Conservation (phyloP, 2,329 filamentous ascomycete species). For the Myriosclerotinia duriaeana region DNA sequence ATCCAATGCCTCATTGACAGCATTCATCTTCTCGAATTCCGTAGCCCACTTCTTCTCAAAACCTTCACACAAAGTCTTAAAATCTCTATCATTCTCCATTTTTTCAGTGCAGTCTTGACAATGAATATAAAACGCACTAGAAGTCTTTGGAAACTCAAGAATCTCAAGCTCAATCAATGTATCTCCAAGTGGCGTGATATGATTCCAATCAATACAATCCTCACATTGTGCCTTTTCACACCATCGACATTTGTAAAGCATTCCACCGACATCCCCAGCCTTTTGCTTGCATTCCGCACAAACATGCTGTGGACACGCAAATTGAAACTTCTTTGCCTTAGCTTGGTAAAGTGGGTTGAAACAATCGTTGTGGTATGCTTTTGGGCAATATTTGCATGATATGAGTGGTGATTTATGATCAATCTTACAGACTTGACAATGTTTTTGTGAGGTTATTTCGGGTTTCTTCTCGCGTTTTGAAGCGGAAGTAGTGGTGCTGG, state of each 20-base stretch:
- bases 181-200: slow-evolving; percentile 51
- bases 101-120: slow-evolving; percentile 48
- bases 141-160: slow-evolving; percentile 46
- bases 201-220: slow-evolving; percentile 56
- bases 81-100: slow-evolving; percentile 38
- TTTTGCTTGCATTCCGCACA: slow-evolving; percentile 55
- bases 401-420: slow-evolving; percentile 49
- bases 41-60: slow-evolving; percentile 37
- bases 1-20: not conserved
- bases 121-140: slow-evolving; percentile 53
- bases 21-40: slow-evolving; percentile 30
- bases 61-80: slow-evolving; percentile 37
- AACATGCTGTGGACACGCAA: slow-evolving; percentile 56
- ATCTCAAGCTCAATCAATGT: slow-evolving; percentile 53
- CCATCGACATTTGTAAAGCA: slow-evolving; percentile 53
- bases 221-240: slow-evolving; percentile 58
- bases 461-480: slow-evolving; percentile 50
- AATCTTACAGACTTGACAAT: slow-evolving; percentile 51
- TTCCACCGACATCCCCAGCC: slow-evolving; percentile 46
- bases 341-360: slow-evolving; percentile 45
- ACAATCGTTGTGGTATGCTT: slow-evolving; percentile 54
- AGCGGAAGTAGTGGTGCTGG: slow-evolving; percentile 53
- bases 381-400: slow-evolving; percentile 53
- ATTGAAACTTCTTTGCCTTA: slow-evolving; percentile 48
- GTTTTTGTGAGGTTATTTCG: slow-evolving; percentile 45